These are phyloP conservation scores for Eucalyptus sp. DNA, from an alignment of 345 rosid genomes.

Conservation along the genomic window DNA sequence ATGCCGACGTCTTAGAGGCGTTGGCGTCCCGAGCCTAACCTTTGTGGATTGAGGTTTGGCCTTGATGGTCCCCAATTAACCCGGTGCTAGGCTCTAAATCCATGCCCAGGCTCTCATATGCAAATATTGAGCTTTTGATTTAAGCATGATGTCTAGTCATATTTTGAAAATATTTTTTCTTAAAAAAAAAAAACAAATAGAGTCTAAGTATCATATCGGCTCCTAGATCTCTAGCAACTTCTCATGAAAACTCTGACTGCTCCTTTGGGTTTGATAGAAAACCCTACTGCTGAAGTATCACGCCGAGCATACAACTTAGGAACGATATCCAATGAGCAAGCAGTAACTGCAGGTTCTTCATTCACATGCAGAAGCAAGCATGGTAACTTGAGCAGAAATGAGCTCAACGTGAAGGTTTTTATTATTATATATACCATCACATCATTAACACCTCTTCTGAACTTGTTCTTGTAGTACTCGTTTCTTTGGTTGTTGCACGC, in stretches of 20 bases:
- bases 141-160: too few relatives aligned
- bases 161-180: too few relatives aligned
- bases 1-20: background rate
- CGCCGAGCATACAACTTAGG: background rate
- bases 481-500: background rate
- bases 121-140: too few relatives aligned
- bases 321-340: background rate
- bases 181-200: too few relatives aligned
- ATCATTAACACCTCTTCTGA: background rate
- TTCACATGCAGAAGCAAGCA: background rate
- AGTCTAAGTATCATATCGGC: background rate
- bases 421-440: background rate
- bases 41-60: background rate
- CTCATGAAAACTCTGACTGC: background rate
- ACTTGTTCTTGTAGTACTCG: background rate
- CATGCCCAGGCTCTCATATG: rapidly evolving
- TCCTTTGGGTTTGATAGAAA: background rate
- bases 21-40: background rate
- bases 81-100: too few relatives aligned
- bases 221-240: background rate
- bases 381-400: background rate
- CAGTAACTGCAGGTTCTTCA: background rate
- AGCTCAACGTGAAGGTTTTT: background rate
- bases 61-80: rapidly evolving
- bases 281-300: background rate